Evolutionary conservation across 495 filamentous ascomycete genomes (phyloP).

Genomic region (Trichodelitschia bisporula): DNA sequence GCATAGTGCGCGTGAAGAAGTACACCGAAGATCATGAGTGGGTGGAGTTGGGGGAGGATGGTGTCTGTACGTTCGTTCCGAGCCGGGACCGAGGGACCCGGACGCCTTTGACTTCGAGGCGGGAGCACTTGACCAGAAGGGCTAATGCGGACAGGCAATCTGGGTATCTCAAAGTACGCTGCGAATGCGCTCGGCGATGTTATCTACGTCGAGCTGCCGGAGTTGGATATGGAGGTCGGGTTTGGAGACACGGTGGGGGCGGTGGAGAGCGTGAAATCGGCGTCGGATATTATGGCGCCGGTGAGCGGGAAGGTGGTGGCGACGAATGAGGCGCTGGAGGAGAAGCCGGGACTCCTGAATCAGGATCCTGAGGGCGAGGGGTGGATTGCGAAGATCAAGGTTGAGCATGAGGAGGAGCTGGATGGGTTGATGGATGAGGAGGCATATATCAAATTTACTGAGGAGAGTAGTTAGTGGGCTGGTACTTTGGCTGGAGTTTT

Average conservation of each 20-base stretch:
- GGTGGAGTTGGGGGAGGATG: conserved; percentile 63
- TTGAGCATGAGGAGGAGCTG: conserved; percentile 42
- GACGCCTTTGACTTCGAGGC: no score
- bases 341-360: conserved; percentile 72
- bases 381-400: conserved; percentile 76
- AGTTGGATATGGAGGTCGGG: conserved; percentile 30
- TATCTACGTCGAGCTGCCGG: conserved; percentile 84
- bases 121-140: no score
- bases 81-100: no score
- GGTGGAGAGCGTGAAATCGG: conserved; percentile 94
- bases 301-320: conserved; percentile 49
- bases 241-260: conserved; percentile 69
- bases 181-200: conserved; percentile 82
- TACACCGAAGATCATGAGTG: conserved; percentile 98
- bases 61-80: no score
- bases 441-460: conserved; percentile 48
- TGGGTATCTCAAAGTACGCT: conserved; percentile 83
- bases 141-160: conserved; percentile 25
- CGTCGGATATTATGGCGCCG: conserved; percentile 84
- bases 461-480: conserved; percentile 13
- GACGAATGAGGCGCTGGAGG: conserved; percentile 47
- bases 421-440: conserved; percentile 47
- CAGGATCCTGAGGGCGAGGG: conserved; percentile 61
- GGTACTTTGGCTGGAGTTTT: no score
- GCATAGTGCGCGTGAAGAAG: conserved; percentile 31